These are phyloP conservation scores for Fusarium gaditjirri DNA, from an alignment of 2,329 filamentous ascomycete genomes.

Conservation along the genomic window DNA sequence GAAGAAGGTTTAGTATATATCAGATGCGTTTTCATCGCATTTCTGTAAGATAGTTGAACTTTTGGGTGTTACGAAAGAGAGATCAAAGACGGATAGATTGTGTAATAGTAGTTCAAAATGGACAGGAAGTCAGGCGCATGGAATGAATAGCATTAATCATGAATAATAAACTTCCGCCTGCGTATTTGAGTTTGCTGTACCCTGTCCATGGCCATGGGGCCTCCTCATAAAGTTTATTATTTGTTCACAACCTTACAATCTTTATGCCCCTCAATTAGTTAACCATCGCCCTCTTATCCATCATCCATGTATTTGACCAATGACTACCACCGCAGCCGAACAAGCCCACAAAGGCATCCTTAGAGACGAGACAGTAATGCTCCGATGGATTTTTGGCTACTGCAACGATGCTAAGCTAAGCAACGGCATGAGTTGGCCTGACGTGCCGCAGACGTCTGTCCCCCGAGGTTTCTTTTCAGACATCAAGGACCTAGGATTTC, in stretches of 20 bases:
- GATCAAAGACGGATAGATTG: neutral
- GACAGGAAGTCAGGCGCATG: neutral
- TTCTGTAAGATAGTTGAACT: neutral
- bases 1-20: neutral
- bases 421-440: neutral
- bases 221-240: neutral
- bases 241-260: neutral
- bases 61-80: neutral
- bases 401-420: neutral
- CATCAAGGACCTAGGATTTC: constrained; percentile 20
- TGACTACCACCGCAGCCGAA: neutral
- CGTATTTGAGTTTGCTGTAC: neutral
- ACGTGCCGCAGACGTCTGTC: neutral
- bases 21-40: neutral
- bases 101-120: neutral
- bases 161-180: neutral
- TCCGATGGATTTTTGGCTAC: constrained; percentile 26
- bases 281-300: no score
- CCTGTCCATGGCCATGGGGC: accelerated
- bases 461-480: neutral
- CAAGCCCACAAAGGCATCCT: constrained; percentile 26
- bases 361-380: constrained; percentile 25
- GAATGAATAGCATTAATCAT: neutral
- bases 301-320: no score
- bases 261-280: neutral